Evolutionary conservation across 352 stramenopile genomes (phyloP).

Genomic region (Phytophthora podocarpi): DNA sequence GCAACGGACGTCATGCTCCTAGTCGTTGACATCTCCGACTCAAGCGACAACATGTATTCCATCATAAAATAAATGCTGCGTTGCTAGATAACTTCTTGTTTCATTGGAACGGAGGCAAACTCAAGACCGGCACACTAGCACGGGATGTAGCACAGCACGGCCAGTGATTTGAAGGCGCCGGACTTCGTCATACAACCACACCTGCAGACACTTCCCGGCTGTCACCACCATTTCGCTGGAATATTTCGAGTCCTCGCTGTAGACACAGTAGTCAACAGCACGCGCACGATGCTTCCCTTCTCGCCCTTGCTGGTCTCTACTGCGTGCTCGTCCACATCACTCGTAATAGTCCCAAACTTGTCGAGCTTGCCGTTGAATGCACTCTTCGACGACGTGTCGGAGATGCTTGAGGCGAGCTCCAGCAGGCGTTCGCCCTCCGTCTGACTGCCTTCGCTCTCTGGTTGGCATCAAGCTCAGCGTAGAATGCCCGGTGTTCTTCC

Average conservation of each 20-base stretch:
- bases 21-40: not conserved
- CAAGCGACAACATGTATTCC: constrained; percentile 11
- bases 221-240: constrained; percentile 64
- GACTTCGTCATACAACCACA: constrained; percentile 71
- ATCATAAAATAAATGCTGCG: constrained; percentile 20
- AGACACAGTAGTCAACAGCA: constrained; percentile 81
- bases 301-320: constrained; percentile 40
- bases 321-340: constrained; percentile 48
- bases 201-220: constrained; percentile 64
- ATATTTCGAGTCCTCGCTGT: constrained; percentile 73
- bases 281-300: constrained; percentile 51
- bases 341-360: constrained; percentile 50
- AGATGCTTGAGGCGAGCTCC: constrained; percentile 40
- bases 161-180: constrained; percentile 75
- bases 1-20: not conserved
- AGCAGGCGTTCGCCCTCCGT: constrained; percentile 35
- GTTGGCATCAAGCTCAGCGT: constrained; percentile 36
- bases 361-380: constrained; percentile 57
- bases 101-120: constrained; percentile 10
- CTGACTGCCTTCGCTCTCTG: constrained; percentile 7
- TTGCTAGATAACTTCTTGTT: not conserved
- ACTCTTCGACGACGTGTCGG: constrained; percentile 55
- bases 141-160: constrained; percentile 64
- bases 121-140: constrained; percentile 50
- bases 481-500: constrained; percentile 41